A percentile compares a stretch with the other conserved stretches of the same genome.
These are phyloP conservation scores for Cyathus olla DNA, from an alignment of 1,284 basidiomycete species.

Conservation along the genomic window DNA sequence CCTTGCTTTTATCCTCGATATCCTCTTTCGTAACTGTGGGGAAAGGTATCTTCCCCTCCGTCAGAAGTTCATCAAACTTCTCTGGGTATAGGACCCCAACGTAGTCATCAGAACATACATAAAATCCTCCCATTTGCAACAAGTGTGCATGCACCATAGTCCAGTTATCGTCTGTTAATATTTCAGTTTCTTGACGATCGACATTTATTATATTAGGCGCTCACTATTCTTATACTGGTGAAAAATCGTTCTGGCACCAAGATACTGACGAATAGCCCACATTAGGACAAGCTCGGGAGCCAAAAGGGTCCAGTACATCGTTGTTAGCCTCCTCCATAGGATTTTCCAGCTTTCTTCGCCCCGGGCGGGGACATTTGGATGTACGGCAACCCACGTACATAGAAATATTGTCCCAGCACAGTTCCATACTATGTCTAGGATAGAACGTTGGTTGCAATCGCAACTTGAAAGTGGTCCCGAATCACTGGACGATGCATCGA, in stretches of 20 bases:
- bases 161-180: slow-evolving; percentile 6
- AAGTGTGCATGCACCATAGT: slow-evolving; percentile 17
- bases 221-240: neutral
- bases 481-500: too few relatives aligned
- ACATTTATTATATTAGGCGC: neutral
- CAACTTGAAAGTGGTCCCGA: too few relatives aligned
- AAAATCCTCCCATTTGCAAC: neutral
- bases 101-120: slow-evolving; percentile 8
- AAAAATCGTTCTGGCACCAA: slow-evolving; percentile 4
- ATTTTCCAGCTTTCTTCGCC: slow-evolving; percentile 1
- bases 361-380: slow-evolving; percentile 17
- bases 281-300: slow-evolving; percentile 13
- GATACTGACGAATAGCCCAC: slow-evolving; percentile 13
- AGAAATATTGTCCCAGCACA: slow-evolving; percentile 15
- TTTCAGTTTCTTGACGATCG: neutral
- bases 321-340: slow-evolving; percentile 3
- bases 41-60: slow-evolving; percentile 8
- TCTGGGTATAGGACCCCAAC: slow-evolving; percentile 1
- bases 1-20: slow-evolving; percentile 20
- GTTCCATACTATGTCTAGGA: slow-evolving; percentile 14
- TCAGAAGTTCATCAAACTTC: slow-evolving; percentile 6
- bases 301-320: slow-evolving; percentile 10
- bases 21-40: slow-evolving; percentile 10
- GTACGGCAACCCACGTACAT: slow-evolving; percentile 18
- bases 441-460: too few relatives aligned